Conservation (phyloP, 2,329 filamentous ascomycete genomes). For the Pseudogymnoascus sp. region DNA sequence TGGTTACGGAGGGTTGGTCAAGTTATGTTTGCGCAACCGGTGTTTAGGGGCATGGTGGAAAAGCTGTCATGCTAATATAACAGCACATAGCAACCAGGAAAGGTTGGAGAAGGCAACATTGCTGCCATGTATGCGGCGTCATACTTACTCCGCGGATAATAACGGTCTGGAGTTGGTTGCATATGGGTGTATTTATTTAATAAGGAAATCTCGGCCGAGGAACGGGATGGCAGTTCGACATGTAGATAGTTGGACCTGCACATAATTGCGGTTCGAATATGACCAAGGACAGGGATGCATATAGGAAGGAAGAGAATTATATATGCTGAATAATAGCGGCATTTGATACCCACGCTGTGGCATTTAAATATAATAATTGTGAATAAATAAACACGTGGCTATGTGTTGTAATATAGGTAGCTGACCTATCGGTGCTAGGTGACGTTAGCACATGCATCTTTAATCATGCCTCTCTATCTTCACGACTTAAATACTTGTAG, state of each 20-base stretch:
- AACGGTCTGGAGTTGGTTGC: background rate
- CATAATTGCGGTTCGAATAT: background rate
- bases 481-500: background rate
- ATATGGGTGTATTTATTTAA: background rate
- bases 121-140: constrained; percentile 3
- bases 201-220: background rate
- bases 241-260: background rate
- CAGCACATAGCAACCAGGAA: background rate
- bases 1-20: background rate
- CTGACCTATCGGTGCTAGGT: too few species aligned
- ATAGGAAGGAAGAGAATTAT: background rate
- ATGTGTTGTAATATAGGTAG: background rate
- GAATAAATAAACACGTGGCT: background rate
- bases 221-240: background rate
- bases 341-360: background rate
- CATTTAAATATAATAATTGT: background rate
- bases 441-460: background rate
- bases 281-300: background rate
- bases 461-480: background rate
- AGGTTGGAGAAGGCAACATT: background rate
- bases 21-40: background rate
- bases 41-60: background rate
- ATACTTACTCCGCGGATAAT: background rate
- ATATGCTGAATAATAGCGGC: constrained; percentile 3
- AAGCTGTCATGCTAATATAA: background rate